Percentiles rank a stretch among this genome's conserved stretches.
phyloP scores from a whole-genome alignment of 2,329 filamentous ascomycete genomes.

The Scleromitrula shiraiana region DNA sequence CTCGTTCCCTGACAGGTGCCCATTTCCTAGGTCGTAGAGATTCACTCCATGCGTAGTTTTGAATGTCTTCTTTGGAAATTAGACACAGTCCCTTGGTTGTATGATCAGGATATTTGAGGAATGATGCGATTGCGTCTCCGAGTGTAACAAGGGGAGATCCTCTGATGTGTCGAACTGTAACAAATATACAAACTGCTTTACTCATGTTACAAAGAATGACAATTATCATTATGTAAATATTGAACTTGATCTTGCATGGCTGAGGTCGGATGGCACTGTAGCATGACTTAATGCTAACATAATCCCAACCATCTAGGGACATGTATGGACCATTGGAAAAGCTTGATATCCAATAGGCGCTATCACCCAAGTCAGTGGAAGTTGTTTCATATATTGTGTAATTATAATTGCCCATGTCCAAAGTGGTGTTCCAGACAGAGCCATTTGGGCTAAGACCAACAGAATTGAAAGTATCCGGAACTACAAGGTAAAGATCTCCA shows the following conservation, averaged over 20 bases:
- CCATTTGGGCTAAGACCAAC: not conserved
- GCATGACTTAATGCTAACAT: conserved; percentile 13
- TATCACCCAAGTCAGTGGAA: no score
- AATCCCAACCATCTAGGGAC: not conserved
- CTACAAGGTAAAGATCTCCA: conserved; percentile 9
- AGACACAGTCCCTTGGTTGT: conserved; percentile 16
- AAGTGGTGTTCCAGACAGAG: no score
- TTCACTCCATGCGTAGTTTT: conserved; percentile 13
- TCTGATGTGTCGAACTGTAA: conserved; percentile 8
- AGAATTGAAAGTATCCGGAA: conserved; percentile 10
- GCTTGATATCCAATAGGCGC: no score
- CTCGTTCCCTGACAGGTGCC: not conserved
- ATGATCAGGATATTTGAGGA: conserved; percentile 20
- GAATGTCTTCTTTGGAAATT: conserved; percentile 16
- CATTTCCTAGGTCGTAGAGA: conserved; percentile 10
- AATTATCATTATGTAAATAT: conserved; percentile 15
- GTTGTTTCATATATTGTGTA: no score
- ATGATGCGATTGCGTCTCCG: conserved; percentile 31
- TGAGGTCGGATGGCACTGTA: conserved; percentile 13
- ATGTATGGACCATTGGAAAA: no score
- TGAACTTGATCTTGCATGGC: conserved; percentile 16
- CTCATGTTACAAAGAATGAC: conserved; percentile 17
- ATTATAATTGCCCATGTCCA: no score
- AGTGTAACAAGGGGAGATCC: conserved; percentile 23
- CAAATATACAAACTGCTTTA: conserved; percentile 22